Conservation (phyloP, 2,329 filamentous ascomycete species). For the Colletotrichum salicis region DNA sequence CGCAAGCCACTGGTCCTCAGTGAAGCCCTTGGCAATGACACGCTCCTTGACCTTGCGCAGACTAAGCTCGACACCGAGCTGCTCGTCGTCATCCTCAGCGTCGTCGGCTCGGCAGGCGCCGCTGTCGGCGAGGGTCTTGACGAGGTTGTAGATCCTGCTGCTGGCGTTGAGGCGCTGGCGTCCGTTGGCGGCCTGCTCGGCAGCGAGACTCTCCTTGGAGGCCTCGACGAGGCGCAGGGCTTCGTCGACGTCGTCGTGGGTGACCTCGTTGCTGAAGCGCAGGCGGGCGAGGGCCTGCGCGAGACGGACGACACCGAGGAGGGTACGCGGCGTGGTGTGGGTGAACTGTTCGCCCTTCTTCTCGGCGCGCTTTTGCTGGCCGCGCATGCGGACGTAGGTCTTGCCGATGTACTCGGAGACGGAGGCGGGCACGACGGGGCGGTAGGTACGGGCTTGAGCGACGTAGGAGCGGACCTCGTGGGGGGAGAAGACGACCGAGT, state of each 20-base stretch:
- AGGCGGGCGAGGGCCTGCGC: slow-evolving; percentile 93
- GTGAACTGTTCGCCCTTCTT: slow-evolving; percentile 91
- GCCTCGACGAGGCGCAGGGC: slow-evolving; percentile 91
- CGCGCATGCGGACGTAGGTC: slow-evolving; percentile 93
- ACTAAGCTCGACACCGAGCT: slow-evolving; percentile 75
- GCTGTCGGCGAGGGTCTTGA: slow-evolving; percentile 86
- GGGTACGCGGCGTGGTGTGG: slow-evolving; percentile 91
- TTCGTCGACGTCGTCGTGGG: slow-evolving; percentile 94
- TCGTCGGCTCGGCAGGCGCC: slow-evolving; percentile 85
- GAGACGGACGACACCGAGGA: slow-evolving; percentile 91
- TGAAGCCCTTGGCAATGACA: slow-evolving; percentile 96
- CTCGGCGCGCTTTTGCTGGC: slow-evolving; percentile 91
- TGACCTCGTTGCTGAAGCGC: slow-evolving; percentile 85
- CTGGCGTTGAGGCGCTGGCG: slow-evolving; percentile 80
- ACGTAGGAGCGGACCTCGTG: slow-evolving; percentile 97
- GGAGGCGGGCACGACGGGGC: slow-evolving; percentile 83
- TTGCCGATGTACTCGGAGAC: slow-evolving; percentile 97
- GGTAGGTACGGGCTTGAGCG: slow-evolving; percentile 88
- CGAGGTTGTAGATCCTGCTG: slow-evolving; percentile 94
- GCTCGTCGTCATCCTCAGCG: slow-evolving; percentile 65
- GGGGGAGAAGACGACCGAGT: slow-evolving; percentile 82
- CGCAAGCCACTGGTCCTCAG: slow-evolving; percentile 87
- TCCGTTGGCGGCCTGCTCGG: slow-evolving; percentile 67
- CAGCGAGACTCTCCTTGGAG: slow-evolving; percentile 89
- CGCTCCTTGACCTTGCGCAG: slow-evolving; percentile 89